A percentile compares a stretch with the other conserved stretches of the same genome.
phyloP scores from a whole-genome alignment of 1,284 basidiomycete species.

The Fomitopsis palustris region DNA sequence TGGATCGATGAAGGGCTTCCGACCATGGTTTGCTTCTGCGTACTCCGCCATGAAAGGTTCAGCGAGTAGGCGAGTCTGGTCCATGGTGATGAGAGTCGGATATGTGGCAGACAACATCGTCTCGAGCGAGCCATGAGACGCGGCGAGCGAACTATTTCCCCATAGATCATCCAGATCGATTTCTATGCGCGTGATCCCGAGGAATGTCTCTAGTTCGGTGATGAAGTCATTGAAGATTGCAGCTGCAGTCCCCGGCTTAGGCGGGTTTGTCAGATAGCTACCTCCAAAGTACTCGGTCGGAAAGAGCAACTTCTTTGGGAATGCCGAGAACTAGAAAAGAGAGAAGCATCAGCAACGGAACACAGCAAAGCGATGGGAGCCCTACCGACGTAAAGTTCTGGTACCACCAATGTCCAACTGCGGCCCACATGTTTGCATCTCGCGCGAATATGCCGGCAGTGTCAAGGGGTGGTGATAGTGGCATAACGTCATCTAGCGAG shows the following conservation, averaged over 20 bases:
- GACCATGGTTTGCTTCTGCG: constrained; percentile 32
- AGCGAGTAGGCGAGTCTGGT: constrained; percentile 35
- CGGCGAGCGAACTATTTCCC: constrained; percentile 28
- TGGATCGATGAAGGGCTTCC: constrained; percentile 37
- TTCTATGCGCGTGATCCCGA: constrained; percentile 31
- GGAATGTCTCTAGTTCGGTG: constrained; percentile 29
- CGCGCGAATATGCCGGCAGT: constrained; percentile 29
- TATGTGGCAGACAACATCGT: constrained; percentile 31
- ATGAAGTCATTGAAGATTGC: constrained; percentile 35
- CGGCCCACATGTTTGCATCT: constrained; percentile 26
- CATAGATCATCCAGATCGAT: constrained; percentile 29
- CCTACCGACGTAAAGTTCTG: constrained; percentile 25
- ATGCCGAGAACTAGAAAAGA: constrained; percentile 26
- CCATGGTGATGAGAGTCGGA: constrained; percentile 32
- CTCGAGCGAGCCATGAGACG: constrained; percentile 22
- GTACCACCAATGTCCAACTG: constrained; percentile 30
- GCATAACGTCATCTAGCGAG: constrained; percentile 35
- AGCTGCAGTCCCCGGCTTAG: constrained; percentile 20
- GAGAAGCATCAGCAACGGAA: neutral
- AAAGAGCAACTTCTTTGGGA: constrained; percentile 34
- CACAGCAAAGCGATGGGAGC: neutral
- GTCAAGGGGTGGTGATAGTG: constrained; percentile 32
- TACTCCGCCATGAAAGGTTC: constrained; percentile 36
- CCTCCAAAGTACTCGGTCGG: constrained; percentile 28
- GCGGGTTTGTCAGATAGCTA: constrained; percentile 28